phyloP scores from a whole-genome alignment of 177 flowering plant genomes.

The Vitis hybrid region DNA sequence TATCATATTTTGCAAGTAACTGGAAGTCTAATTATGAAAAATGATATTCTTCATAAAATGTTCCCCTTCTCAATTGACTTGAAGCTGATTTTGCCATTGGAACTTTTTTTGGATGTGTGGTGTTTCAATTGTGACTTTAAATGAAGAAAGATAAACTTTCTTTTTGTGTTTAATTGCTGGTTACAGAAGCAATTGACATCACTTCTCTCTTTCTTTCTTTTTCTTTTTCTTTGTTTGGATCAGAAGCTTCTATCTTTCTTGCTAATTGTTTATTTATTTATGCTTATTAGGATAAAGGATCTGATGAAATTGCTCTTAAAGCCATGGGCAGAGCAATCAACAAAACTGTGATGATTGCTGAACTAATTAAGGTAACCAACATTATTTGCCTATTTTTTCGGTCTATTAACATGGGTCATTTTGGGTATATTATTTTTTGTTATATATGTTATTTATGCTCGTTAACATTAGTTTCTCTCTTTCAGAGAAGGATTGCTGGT shows the following conservation, averaged over 20 bases:
- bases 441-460: not conserved
- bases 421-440: not conserved
- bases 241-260: no score
- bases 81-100: no score
- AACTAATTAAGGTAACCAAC: constrained; percentile 50
- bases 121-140: no score
- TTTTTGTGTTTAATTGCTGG: no score
- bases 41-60: no score
- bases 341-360: constrained; percentile 72
- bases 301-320: constrained; percentile 58
- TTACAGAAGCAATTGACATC: no score
- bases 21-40: no score
- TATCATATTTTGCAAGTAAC: no score
- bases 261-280: not conserved
- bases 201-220: not conserved
- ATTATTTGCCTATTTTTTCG: not conserved
- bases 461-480: not conserved
- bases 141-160: no score
- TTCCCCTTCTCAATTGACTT: no score
- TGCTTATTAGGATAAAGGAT: constrained; percentile 53
- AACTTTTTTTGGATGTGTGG: no score
- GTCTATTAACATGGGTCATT: not conserved
- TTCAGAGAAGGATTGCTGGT: constrained; percentile 58
- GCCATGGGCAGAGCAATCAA: constrained; percentile 84
- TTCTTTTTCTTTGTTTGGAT: not conserved